phyloP scores from a whole-genome alignment of 768 basidiomycete genomes.

The Nevesoporus exiguus region DNA sequence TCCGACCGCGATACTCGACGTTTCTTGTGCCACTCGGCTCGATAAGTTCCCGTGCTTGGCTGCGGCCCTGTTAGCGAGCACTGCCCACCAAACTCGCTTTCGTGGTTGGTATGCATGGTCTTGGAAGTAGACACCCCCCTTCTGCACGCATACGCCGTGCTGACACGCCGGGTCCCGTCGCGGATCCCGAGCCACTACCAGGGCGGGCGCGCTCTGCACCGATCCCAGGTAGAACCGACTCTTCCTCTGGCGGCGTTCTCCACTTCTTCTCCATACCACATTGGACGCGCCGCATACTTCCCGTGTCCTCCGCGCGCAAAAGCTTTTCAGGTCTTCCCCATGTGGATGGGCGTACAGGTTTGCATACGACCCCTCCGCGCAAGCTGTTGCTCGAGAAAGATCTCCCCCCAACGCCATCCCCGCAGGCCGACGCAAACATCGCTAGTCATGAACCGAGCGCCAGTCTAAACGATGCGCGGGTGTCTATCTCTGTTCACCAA shows the following conservation, averaged over 20 bases:
- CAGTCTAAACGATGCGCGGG: conserved; percentile 7
- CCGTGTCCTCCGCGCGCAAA: conserved; percentile 32
- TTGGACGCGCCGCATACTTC: conserved; percentile 54
- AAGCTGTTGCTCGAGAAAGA: conserved; percentile 39
- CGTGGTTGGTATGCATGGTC: conserved; percentile 41
- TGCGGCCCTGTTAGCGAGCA: not conserved
- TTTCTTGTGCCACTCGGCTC: not conserved
- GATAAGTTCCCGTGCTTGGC: not conserved
- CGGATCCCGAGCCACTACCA: conserved; percentile 34
- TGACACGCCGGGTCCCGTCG: conserved; percentile 27
- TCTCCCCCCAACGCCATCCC: conserved; percentile 44
- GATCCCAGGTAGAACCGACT: conserved; percentile 37
- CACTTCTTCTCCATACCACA: conserved; percentile 66
- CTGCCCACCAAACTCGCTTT: not conserved
- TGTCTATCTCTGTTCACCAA: conserved; percentile 21
- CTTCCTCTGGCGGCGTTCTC: conserved; percentile 35
- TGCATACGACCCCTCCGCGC: conserved; percentile 11
- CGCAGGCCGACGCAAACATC: not conserved
- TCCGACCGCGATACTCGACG: not conserved
- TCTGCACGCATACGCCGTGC: conserved; percentile 25
- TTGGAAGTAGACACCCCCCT: conserved; percentile 34
- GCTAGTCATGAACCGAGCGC: not conserved
- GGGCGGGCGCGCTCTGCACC: conserved; percentile 43
- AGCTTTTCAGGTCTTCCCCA: conserved; percentile 21
- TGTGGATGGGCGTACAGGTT: conserved; percentile 25